Conservation (phyloP, 352 stramenopile genomes). For the Globisporangium sylvaticum region DNA sequence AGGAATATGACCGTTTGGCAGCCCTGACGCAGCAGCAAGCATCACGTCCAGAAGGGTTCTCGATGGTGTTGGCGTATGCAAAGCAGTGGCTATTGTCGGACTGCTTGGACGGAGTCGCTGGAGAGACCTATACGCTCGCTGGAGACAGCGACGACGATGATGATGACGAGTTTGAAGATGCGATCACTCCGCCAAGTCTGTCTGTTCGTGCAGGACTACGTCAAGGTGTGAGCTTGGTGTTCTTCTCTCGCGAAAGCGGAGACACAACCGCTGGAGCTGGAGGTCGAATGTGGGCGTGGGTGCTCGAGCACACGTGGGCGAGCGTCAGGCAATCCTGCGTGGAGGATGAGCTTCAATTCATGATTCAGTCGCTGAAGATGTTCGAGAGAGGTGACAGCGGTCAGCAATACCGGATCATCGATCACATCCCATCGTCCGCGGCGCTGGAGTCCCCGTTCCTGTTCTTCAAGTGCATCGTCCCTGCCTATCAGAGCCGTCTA, state of each 20-base stretch:
- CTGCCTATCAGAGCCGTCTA: constrained; percentile 76
- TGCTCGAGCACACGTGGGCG: constrained; percentile 39
- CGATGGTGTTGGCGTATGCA: constrained; percentile 81
- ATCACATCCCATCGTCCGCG: constrained; percentile 10
- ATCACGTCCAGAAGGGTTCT: constrained; percentile 79
- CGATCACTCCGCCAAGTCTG: constrained; percentile 79
- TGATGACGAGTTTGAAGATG: constrained; percentile 84
- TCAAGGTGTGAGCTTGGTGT: constrained; percentile 46
- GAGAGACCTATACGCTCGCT: constrained; percentile 35
- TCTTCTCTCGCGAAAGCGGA: constrained; percentile 37
- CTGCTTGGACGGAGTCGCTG: constrained; percentile 61
- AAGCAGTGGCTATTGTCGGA: constrained; percentile 84
- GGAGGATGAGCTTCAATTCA: constrained; percentile 75
- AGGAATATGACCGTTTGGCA: constrained; percentile 74
- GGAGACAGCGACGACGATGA: constrained; percentile 67
- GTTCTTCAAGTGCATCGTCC: constrained; percentile 59
- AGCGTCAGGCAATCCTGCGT: constrained; percentile 81
- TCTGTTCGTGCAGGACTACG: constrained; percentile 44
- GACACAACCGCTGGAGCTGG: background rate
- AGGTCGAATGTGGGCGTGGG: constrained; percentile 50
- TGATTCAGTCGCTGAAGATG: constrained; percentile 54
- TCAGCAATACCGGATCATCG: constrained; percentile 41
- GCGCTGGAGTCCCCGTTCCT: constrained; percentile 29
- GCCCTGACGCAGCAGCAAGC: constrained; percentile 65
- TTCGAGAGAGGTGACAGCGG: constrained; percentile 34